Conservation (phyloP, 2,329 filamentous ascomycete genomes). For the Cladophialophora carrionii region DNA sequence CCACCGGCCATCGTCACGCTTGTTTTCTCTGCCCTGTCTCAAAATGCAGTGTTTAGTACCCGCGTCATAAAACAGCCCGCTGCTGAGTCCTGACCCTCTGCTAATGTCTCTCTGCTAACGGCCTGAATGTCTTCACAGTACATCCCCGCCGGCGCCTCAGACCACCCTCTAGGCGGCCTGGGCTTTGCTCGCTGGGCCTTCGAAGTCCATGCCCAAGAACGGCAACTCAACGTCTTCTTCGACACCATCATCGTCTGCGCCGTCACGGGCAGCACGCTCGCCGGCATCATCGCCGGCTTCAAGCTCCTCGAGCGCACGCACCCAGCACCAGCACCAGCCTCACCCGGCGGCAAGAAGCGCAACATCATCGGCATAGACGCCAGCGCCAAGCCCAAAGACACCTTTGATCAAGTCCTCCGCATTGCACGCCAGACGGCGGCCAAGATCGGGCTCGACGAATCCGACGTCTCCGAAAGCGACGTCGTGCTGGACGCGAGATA, state of each 20-base stretch:
- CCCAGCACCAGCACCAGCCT: conserved; percentile 28
- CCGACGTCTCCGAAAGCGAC: conserved; percentile 65
- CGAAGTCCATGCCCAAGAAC: conserved; percentile 68
- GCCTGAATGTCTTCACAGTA: conserved; percentile 45
- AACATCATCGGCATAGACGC: conserved; percentile 70
- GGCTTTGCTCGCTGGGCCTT: conserved; percentile 73
- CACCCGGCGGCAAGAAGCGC: conserved; percentile 46
- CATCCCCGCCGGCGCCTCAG: conserved; percentile 71
- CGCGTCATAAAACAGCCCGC: too few relatives aligned
- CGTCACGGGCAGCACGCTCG: conserved; percentile 71
- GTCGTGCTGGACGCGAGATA: conserved; percentile 67
- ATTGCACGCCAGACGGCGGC: conserved; percentile 67
- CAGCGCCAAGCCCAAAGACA: conserved; percentile 62
- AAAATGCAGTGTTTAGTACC: too few relatives aligned
- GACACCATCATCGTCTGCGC: conserved; percentile 70
- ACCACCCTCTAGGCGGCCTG: conserved; percentile 70
- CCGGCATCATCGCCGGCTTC: conserved; percentile 73
- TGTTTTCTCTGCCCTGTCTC: not conserved
- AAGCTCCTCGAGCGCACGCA: conserved; percentile 61
- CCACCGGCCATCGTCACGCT: not conserved
- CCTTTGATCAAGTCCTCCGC: conserved; percentile 65
- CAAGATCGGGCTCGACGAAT: conserved; percentile 64
- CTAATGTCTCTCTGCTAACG: too few relatives aligned
- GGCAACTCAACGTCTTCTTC: conserved; percentile 64
- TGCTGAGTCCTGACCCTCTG: too few relatives aligned